A percentile compares a stretch with the other conserved stretches of the same genome.
These are phyloP conservation scores for Sarcodon aspratus DNA, from an alignment of 768 basidiomycete genomes.

Conservation along the genomic window DNA sequence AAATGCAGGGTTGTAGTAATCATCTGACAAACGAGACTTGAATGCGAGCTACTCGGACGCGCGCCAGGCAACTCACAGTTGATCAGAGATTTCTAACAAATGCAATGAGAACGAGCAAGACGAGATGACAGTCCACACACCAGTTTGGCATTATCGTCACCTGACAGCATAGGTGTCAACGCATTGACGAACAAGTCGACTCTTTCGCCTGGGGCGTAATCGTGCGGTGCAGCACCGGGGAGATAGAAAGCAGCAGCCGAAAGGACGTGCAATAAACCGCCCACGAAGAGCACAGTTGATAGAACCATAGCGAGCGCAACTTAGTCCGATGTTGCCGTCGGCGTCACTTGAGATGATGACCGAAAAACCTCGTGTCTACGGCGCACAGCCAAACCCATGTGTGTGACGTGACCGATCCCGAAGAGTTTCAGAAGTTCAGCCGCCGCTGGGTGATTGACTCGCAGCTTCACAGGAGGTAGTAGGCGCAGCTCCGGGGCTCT, in stretches of 20 bases:
- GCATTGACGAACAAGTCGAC: constrained; percentile 83
- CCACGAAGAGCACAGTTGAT: constrained; percentile 7
- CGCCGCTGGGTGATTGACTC: too few species aligned
- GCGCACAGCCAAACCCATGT: too few species aligned
- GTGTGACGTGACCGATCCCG: too few species aligned
- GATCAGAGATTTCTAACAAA: constrained; percentile 75
- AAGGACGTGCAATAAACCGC: constrained; percentile 11
- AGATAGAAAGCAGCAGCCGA: constrained; percentile 69
- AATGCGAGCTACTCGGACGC: constrained; percentile 1
- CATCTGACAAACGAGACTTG: constrained; percentile 37
- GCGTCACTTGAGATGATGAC: background rate
- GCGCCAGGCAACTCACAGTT: constrained; percentile 45
- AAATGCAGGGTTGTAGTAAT: constrained; percentile 84
- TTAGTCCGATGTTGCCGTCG: background rate
- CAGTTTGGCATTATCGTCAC: constrained; percentile 59
- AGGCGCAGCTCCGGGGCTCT: too few species aligned
- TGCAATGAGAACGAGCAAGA: constrained; percentile 1
- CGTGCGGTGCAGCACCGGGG: constrained; percentile 80
- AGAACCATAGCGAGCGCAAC: background rate
- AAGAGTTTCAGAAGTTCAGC: too few species aligned
- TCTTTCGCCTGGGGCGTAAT: constrained; percentile 62
- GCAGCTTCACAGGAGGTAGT: too few species aligned
- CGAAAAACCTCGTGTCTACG: background rate
- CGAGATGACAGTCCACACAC: constrained; percentile 28
- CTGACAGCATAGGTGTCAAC: constrained; percentile 73